These are phyloP conservation scores for Aspergillus phoenicis DNA, from an alignment of 2,329 filamentous ascomycete species.

Conservation along the genomic window DNA sequence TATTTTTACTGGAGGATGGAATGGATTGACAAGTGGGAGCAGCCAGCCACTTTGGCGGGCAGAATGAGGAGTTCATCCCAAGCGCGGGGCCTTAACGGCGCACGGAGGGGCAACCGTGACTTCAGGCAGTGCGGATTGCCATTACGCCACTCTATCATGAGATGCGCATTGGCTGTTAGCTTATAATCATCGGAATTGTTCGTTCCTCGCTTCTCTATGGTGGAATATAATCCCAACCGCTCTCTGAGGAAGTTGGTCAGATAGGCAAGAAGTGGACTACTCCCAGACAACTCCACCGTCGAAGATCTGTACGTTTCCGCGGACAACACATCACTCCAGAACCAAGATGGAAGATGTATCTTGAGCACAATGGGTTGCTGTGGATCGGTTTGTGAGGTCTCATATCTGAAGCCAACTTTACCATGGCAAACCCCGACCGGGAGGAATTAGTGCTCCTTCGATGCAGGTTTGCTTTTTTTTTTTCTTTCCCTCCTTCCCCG, in stretches of 20 bases:
- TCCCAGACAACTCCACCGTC: not conserved
- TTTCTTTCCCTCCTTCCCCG: not conserved
- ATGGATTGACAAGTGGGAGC: not conserved
- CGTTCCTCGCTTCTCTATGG: not conserved
- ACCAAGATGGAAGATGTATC: not conserved
- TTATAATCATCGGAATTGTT: too few relatives aligned
- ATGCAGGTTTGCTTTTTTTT: not conserved
- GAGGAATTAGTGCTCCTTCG: not conserved
- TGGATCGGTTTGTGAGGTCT: slow-evolving; percentile 1
- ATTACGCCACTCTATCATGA: not conserved
- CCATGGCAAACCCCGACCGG: not conserved
- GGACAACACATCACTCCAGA: slow-evolving; percentile 1
- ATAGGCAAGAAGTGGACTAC: too few relatives aligned
- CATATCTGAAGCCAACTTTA: not conserved
- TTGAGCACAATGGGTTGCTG: not conserved
- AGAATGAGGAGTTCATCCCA: too few relatives aligned
- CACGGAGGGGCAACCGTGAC: not conserved
- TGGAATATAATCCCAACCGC: not conserved
- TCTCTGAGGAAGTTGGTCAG: not conserved
- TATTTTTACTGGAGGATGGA: not conserved
- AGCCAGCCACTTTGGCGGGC: not conserved
- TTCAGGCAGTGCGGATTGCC: not conserved
- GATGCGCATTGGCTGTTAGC: not conserved
- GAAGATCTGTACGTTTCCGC: not conserved
- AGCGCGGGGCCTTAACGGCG: not conserved